A percentile compares a stretch with the other conserved stretches of the same genome.
These are phyloP conservation scores for Paspalum vaginatum DNA, from an alignment of 176 grass and related monocot species.

Conservation along the genomic window DNA sequence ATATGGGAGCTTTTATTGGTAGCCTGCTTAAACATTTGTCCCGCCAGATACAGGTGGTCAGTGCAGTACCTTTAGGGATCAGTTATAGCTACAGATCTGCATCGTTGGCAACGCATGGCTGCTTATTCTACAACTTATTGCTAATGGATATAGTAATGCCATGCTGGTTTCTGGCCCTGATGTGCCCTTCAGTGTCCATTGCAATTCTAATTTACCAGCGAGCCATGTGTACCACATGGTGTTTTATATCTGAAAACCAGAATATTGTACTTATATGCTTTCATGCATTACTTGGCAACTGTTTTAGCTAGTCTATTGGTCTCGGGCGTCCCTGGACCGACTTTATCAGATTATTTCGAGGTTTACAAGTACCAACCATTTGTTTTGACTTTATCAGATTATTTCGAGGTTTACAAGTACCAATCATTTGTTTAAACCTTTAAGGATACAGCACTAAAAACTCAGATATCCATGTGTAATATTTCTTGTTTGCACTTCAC, in stretches of 20 bases:
- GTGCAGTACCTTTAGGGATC: background rate
- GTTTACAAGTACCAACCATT: background rate
- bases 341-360: background rate
- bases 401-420: background rate
- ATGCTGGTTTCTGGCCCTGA: background rate
- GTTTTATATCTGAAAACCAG: slow-evolving; percentile 14
- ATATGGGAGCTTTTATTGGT: background rate
- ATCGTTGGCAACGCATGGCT: slow-evolving; percentile 9
- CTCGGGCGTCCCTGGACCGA: background rate
- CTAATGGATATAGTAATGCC: slow-evolving; percentile 29
- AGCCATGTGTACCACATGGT: background rate
- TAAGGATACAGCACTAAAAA: background rate
- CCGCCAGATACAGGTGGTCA: background rate
- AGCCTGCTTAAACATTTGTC: slow-evolving; percentile 17
- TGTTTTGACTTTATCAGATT: background rate
- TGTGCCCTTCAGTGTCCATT: background rate
- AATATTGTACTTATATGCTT: slow-evolving; percentile 3
- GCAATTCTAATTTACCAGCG: slow-evolving; percentile 5
- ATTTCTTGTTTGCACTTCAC: slow-evolving; percentile 16
- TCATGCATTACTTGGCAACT: slow-evolving; percentile 22
- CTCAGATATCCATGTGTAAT: background rate
- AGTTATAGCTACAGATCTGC: background rate
- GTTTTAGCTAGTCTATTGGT: background rate
- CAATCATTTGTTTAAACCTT: background rate
- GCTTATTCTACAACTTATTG: slow-evolving; percentile 18